Evolutionary conservation across 2,329 filamentous ascomycete genomes (phyloP).

Genomic region (Fusarium pininemorale): DNA sequence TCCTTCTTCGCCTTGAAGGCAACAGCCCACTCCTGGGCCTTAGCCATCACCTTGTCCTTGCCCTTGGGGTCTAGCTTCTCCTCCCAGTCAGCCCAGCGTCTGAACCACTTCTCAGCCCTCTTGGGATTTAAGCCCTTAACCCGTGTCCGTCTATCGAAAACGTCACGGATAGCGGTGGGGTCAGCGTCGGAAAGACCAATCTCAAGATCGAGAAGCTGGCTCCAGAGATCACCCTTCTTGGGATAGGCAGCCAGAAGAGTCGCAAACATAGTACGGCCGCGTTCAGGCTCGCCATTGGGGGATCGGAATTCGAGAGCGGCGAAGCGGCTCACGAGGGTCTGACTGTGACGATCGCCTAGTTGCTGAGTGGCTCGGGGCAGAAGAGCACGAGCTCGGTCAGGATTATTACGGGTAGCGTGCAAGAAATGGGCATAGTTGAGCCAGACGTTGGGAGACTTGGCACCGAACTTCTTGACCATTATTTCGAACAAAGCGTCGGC

Average conservation of each 20-base stretch:
- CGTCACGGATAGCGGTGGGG: conserved; percentile 68
- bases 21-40: conserved; percentile 76
- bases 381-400: conserved; percentile 79
- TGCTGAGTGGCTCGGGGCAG: conserved; percentile 87
- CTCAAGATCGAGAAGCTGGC: conserved; percentile 89
- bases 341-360: conserved; percentile 71
- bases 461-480: conserved; percentile 89
- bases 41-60: conserved; percentile 74
- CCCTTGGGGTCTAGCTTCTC: conserved; percentile 73
- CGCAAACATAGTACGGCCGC: conserved; percentile 94
- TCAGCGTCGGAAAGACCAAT: conserved; percentile 67
- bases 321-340: conserved; percentile 83
- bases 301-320: conserved; percentile 92
- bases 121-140: conserved; percentile 79
- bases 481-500: conserved; percentile 88
- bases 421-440: conserved; percentile 95
- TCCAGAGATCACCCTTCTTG: conserved; percentile 93
- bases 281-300: conserved; percentile 82
- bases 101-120: conserved; percentile 88
- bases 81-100: conserved; percentile 92
- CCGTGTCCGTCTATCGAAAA: conserved; percentile 83
- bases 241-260: conserved; percentile 84
- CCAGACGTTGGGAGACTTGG: conserved; percentile 83
- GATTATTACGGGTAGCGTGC: conserved; percentile 74
- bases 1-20: conserved; percentile 57